Base-by-base conservation (phyloP, 2,329 filamentous ascomycete species). In the Arthroderma sp. region DNA sequence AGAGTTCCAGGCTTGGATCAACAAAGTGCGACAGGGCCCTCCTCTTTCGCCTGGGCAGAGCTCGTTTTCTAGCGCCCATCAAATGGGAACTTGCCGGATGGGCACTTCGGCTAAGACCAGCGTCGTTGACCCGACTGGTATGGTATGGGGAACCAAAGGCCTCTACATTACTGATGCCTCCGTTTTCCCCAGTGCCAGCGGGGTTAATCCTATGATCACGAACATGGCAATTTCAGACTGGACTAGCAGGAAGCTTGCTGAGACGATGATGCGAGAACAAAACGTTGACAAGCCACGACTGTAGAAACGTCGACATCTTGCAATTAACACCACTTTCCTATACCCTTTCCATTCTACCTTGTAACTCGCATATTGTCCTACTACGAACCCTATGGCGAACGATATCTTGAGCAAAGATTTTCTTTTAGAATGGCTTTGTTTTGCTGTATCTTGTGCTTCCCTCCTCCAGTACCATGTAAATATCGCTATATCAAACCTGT, bases 1-100 rank as follows among this genome's bases (percentile, higher is more conserved):
- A 0, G 63, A 59, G 1, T 75, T 81, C 58, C 64, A 73, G 45
- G 55, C 60, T 1, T 81, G 77, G 77, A 65, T 79, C 11, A 57
- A 62, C 0, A 61, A 69, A 43, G 50, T 79, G 29, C 63, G 67
- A 30, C 61, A 56, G 3, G 60, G 58, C 15, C 70, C 68, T 1
- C 64, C 76, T 7, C 61, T 70, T 0, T 57, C 62, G 1, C 66
- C 70, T 0, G 72, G 74, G 40, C 63, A 62, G 7, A 59, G 53
- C 3, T 47, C 58, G 4, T 66, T 66, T 48, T 66, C 61, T n/a
- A 67, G 63, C 43, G 70, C 70, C 1, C 70, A 73, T 50, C 70
- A 72, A 55, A 72, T 72, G 69, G 70, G 70, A 8, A 66, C 66
- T 4, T 71, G 69, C 40, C 63, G 69, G 5, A 72, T 72, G 69